Percentiles rank a stretch among this genome's conserved stretches.
Conservation (phyloP, 257 asterid genomes). For the Penstemon newberryi region DNA sequence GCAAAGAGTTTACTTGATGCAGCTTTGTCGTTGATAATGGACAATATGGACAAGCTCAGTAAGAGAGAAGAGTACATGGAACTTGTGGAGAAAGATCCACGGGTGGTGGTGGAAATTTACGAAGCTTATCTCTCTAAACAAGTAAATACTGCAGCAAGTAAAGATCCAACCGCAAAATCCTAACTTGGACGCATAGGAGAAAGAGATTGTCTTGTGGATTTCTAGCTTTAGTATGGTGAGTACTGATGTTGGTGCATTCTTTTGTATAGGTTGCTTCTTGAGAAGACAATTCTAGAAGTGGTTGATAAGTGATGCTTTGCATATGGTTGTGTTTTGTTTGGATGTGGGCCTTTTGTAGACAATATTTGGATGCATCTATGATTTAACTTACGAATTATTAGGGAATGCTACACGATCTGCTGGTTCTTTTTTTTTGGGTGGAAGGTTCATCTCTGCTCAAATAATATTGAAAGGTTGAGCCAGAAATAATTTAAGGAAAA, state of each 20-base stretch:
- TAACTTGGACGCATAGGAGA: conserved; percentile 13
- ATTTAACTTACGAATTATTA: too few relatives aligned
- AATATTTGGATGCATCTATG: too few relatives aligned
- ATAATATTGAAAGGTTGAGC: too few relatives aligned
- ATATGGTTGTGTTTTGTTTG: too few relatives aligned
- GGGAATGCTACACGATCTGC: too few relatives aligned
- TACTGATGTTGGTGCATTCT: conserved; percentile 18
- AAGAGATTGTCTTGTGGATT: background rate
- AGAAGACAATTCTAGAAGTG: conserved; percentile 1
- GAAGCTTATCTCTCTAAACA: conserved; percentile 77
- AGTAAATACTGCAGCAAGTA: conserved; percentile 74
- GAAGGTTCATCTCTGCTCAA: too few relatives aligned
- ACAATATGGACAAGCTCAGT: conserved; percentile 68
- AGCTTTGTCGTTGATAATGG: conserved; percentile 66
- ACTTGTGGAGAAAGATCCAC: conserved; percentile 83
- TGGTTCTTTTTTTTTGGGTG: too few relatives aligned
- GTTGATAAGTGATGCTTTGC: conserved; percentile 15
- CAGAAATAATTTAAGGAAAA: too few relatives aligned
- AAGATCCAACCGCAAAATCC: conserved; percentile 39
- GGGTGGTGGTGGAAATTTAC: conserved; percentile 69
- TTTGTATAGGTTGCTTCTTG: conserved; percentile 14
- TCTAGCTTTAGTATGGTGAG: conserved; percentile 4
- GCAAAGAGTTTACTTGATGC: conserved; percentile 71
- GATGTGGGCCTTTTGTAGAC: too few relatives aligned
- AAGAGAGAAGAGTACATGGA: conserved; percentile 72